Base-by-base conservation (phyloP, 1,139 yeast species). In the Debaryomyces psychrophilus region DNA sequence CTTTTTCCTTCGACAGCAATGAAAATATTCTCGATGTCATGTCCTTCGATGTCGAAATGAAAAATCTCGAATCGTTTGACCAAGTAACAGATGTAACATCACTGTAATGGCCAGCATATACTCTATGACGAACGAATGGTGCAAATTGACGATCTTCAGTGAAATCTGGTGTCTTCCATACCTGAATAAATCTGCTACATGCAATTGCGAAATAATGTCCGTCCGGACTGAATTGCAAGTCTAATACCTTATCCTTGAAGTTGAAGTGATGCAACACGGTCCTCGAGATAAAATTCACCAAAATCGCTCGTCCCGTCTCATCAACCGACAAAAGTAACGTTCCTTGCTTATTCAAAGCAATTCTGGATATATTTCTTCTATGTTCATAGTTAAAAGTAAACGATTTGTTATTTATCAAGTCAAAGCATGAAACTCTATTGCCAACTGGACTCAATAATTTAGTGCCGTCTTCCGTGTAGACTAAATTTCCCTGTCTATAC, bases 201-300 rank as follows among this genome's bases (percentile, higher is more conserved):
- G 96, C 96, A 35, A 90, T 79, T 9, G 97, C 97, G 68, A 95
- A 90, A 59, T 83, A 81, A 41, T 75, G 77, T 1, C 99, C 98
- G 67, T 90, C 90, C 1, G 97, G 96, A 47, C 97, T 84, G 65
- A 93, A 93, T 59, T 85, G 81, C 37, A 93, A 67, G 55, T 86
- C 95, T 37, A 71, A 65, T 12, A 93, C 96, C 42, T 67, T 71
- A 27, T 87, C 95, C 61, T 87, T 89, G 71, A 95, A 93, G 64
- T 90, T 95, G 76, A 93, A 90, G 67, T 93, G 96, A 65, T 93
- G 97, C 50, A 93, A 73, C n/a, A 92, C 98, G 1, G 90, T 86
- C 54, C 96, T 78, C 31, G 96, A 79, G 34, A 79, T 77, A 62
- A 85, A 90, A 63, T 95, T 93, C 29, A 89, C 96, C 50, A 93